Evolutionary conservation across 208 protist genomes (phyloP), one percentile per base, ranked within the genome.

Genomic region (Phytomonas sp.): DNA sequence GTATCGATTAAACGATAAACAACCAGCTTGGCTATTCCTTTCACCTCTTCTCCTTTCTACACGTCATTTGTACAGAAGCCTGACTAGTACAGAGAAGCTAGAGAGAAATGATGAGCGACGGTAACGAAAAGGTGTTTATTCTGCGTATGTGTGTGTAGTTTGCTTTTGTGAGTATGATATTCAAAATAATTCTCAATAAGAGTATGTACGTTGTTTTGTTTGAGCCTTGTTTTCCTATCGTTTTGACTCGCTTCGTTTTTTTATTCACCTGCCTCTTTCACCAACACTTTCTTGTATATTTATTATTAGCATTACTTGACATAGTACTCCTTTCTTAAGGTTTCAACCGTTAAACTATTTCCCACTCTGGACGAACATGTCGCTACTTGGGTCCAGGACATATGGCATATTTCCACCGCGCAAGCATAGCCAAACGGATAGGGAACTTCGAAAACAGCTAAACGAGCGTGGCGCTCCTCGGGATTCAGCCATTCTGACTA

Each of bases 401-500:
- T 75, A 60, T 28, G 78, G 78, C 67, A 72, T 95, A 28, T 95
- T 95, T 62, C 90, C 90, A 0, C 85, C 90, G n/a, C 79, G 90
- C 46, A 72, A 74, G 20, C 69, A 68, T 6, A 87, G 90, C 8
- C 77, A 82, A 67, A 85, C 83, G 0, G 90, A 95, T 70, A 88
- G 87, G 7, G 85, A 84, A 32, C 77, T 95, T 33, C 85, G 87
- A 40, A 91, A 87, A 68, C 76, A 93, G 68, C 81, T 95, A 13
- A 91, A 83, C 71, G 78, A 74, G 11, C 87, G 87, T 59, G 81
- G 80, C 4, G 90, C 90, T 5, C 85, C 87, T 4, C 79, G 80
- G 32, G 87, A 93, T 67, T 83, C 85, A 8, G 82, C 87, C 33
- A 93, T 95, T 67, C 67, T 95, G 46, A 95, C 90, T 20, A 79